Conservation (phyloP, 2,329 filamentous ascomycete species). For the Byssochlamys sp. region DNA sequence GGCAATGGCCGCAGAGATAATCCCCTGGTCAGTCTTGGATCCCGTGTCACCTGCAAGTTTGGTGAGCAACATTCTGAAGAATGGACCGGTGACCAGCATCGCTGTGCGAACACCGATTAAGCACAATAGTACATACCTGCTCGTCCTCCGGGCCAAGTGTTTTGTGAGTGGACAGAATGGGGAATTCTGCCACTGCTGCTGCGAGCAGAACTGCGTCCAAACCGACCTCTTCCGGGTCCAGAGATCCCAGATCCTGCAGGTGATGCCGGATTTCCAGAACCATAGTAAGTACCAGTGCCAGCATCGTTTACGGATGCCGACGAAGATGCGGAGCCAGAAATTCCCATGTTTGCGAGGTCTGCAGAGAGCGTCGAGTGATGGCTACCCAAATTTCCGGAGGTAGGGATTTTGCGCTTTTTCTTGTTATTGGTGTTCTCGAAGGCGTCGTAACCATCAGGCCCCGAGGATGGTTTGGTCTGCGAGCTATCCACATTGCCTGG, state of each 20-base stretch:
- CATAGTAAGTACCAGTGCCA: slow-evolving; percentile 46
- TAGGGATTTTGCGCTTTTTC: slow-evolving; percentile 96
- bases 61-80: slow-evolving; percentile 9
- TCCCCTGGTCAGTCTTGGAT: slow-evolving; percentile 54
- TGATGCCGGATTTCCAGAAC: slow-evolving; percentile 45
- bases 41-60: slow-evolving; percentile 28
- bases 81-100: slow-evolving; percentile 3
- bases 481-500: slow-evolving; percentile 18
- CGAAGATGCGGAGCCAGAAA: slow-evolving; percentile 40
- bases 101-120: slow-evolving; percentile 37
- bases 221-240: slow-evolving; percentile 73
- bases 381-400: slow-evolving; percentile 60
- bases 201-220: slow-evolving; percentile 50
- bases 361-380: slow-evolving; percentile 52
- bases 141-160: slow-evolving; percentile 45
- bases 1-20: slow-evolving; percentile 85
- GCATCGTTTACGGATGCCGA: slow-evolving; percentile 37
- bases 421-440: slow-evolving; percentile 99
- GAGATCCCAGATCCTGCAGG: slow-evolving; percentile 62
- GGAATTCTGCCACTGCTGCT: slow-evolving; percentile 52
- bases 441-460: slow-evolving; percentile 85
- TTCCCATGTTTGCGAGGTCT: slow-evolving; percentile 56
- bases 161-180: slow-evolving; percentile 50
- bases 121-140: slow-evolving; percentile 39
- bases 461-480: slow-evolving; percentile 50